Conservation (phyloP, 805 yeast species). For the Saturnispora serradocipensis region DNA sequence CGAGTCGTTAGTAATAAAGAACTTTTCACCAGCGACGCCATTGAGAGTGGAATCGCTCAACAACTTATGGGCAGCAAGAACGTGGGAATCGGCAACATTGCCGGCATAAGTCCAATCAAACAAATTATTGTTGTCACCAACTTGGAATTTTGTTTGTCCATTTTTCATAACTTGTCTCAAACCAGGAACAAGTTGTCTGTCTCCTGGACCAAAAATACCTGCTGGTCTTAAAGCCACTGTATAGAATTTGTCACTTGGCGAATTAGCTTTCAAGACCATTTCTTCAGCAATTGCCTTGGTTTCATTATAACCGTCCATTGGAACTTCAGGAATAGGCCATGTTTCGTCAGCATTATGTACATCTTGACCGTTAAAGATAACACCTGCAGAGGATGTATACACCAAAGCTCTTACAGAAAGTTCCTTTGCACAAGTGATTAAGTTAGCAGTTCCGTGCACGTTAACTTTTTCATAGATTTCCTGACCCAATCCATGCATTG, state of each 20-base stretch:
- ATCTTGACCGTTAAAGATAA: conserved; percentile 91
- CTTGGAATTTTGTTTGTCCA: conserved; percentile 86
- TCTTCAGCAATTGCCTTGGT: conserved; percentile 90
- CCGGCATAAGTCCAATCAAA: conserved; percentile 99
- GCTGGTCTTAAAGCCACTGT: conserved; percentile 94
- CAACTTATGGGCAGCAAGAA: conserved; percentile 76
- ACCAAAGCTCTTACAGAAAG: conserved; percentile 56
- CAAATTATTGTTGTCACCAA: conserved; percentile 88
- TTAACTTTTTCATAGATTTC: conserved; percentile 83
- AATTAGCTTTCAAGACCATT: conserved; percentile 67
- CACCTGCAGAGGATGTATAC: conserved; percentile 97
- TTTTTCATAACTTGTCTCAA: conserved; percentile 69
- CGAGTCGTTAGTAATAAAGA: conserved; percentile 86
- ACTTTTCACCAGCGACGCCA: conserved; percentile 72
- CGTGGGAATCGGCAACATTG: conserved; percentile 95
- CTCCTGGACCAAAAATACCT: conserved; percentile 98
- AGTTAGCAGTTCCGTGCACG: conserved; percentile 76
- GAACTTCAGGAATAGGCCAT: conserved; percentile 84
- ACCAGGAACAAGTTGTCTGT: conserved; percentile 92
- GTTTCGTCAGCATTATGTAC: conserved; percentile 86
- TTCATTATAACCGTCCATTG: conserved; percentile 95
- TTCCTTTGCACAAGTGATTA: conserved; percentile 54
- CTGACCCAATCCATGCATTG: conserved; percentile 82
- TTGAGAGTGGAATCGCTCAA: conserved; percentile 36
- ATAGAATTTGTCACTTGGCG: conserved; percentile 41